Evolutionary conservation across 257 asterid genomes (phyloP).

Genomic region (Paulownia fortunei): DNA sequence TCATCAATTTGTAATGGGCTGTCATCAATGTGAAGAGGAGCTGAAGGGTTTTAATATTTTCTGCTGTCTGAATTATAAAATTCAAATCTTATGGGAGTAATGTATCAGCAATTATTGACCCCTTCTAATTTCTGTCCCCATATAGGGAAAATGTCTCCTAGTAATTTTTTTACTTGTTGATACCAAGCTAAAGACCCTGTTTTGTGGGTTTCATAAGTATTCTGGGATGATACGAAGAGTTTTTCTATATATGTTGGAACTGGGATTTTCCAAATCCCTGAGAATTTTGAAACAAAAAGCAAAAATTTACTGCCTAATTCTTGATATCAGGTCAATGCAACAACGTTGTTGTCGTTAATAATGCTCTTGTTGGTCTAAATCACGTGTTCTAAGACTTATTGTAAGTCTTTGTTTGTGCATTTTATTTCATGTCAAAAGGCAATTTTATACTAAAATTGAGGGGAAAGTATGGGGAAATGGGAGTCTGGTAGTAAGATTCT

Average conservation of each 20-base stretch:
- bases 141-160: too few relatives aligned
- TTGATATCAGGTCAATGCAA: not conserved
- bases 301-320: not conserved
- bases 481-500: not conserved
- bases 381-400: not conserved
- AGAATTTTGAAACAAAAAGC: not conserved
- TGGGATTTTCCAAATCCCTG: not conserved
- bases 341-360: conserved; percentile 10
- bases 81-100: too few relatives aligned
- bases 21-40: too few relatives aligned
- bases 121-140: too few relatives aligned
- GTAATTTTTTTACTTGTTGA: too few relatives aligned
- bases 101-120: too few relatives aligned
- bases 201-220: too few relatives aligned
- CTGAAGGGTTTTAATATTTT: too few relatives aligned
- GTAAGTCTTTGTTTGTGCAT: not conserved
- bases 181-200: too few relatives aligned
- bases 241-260: not conserved
- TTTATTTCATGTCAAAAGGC: not conserved
- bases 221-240: too few relatives aligned
- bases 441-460: conserved; percentile 7
- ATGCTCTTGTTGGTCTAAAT: not conserved
- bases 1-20: too few relatives aligned
- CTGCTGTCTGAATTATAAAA: too few relatives aligned
- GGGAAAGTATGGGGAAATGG: not conserved